These are phyloP conservation scores for Metschnikowia continentalis DNA, from an alignment of 805 yeast genomes.

Conservation along the genomic window DNA sequence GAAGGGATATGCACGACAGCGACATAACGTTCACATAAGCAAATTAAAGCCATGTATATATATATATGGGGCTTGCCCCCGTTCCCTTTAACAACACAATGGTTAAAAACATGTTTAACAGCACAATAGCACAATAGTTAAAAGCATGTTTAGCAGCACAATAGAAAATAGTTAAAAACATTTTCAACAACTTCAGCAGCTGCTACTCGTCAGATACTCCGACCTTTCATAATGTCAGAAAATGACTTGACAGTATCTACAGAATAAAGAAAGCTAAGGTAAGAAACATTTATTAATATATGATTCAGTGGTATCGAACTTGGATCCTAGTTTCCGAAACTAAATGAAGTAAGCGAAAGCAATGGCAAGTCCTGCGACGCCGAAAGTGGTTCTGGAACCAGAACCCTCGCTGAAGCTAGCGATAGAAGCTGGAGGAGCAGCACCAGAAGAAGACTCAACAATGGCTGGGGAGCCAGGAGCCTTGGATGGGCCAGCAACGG, in stretches of 20 bases:
- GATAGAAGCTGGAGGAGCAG: not conserved
- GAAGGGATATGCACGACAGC: not conserved
- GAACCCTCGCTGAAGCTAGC: not conserved
- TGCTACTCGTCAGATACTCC: no score
- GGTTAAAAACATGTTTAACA: no score
- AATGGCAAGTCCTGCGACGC: not conserved
- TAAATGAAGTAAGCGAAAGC: constrained; percentile 1
- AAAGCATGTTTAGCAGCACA: no score
- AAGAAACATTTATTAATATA: not conserved
- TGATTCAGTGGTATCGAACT: not conserved
- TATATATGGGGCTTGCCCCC: no score
- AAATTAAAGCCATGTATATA: no score
- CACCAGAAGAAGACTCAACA: not conserved
- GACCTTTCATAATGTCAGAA: no score
- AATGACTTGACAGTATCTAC: no score
- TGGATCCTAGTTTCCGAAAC: not conserved
- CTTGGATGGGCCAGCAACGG: not conserved
- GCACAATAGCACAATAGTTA: no score
- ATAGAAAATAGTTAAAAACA: no score
- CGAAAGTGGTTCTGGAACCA: constrained; percentile 1
- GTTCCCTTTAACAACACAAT: no score
- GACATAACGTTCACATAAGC: not conserved
- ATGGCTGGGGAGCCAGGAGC: not conserved
- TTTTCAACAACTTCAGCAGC: no score
- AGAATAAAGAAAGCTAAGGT: not conserved